Percentiles rank a stretch among this genome's conserved stretches.
Evolutionary conservation across 768 basidiomycete genomes (phyloP).

Genomic region (Hemileccinum rubropunctum): DNA sequence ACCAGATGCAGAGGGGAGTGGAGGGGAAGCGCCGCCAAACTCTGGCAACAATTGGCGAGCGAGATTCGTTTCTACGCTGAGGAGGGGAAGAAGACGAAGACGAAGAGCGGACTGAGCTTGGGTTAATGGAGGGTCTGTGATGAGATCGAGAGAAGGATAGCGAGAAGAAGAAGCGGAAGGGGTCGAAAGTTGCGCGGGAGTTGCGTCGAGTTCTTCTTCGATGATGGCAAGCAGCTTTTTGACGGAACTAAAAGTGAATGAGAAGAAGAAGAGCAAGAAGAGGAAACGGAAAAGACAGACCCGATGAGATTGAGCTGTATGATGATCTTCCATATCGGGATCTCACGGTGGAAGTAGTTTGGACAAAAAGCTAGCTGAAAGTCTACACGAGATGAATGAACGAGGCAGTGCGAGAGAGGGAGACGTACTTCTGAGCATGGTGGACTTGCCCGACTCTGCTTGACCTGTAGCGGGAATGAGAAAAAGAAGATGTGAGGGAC

Average conservation of each 20-base stretch:
- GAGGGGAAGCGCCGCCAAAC: conserved; percentile 14
- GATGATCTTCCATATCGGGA: conserved; percentile 58
- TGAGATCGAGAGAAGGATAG: not conserved
- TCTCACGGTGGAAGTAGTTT: conserved; percentile 54
- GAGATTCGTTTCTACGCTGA: conserved; percentile 54
- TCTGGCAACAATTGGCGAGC: conserved; percentile 50
- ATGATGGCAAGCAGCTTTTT: conserved; percentile 56
- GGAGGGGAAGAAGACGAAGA: conserved; percentile 48
- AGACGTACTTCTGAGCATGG: conserved; percentile 27
- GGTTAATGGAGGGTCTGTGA: conserved; percentile 18
- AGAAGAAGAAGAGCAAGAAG: not conserved
- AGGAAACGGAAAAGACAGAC: conserved; percentile 29
- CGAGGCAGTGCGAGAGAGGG: not conserved
- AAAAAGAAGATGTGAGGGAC: rapidly evolving
- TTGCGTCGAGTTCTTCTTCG: conserved; percentile 41
- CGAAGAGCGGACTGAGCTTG: conserved; percentile 26
- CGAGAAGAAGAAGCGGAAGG: not conserved
- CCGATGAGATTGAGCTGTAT: conserved; percentile 69
- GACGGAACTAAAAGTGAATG: conserved; percentile 44
- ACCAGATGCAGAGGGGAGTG: conserved; percentile 26
- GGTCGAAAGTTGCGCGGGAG: not conserved
- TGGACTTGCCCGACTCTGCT: conserved; percentile 33
- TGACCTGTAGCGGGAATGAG: conserved; percentile 18
- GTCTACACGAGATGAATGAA: conserved; percentile 39
- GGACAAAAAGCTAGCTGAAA: conserved; percentile 69